phyloP scores from a whole-genome alignment of 805 yeast genomes.

The Candida coquimbonensis region DNA sequence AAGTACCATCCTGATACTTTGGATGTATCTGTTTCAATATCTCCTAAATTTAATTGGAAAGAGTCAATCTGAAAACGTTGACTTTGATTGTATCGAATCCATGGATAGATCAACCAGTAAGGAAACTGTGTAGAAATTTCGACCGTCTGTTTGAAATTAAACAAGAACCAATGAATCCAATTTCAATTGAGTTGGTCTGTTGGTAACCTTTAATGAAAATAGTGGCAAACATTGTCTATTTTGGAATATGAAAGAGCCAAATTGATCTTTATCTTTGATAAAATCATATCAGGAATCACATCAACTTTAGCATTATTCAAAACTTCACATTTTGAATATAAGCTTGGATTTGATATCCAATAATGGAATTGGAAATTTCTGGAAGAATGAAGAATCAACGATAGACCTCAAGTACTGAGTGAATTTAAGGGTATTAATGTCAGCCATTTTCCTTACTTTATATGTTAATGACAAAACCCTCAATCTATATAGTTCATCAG shows the following conservation, averaged over 20 bases:
- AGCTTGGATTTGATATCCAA: constrained; percentile 80
- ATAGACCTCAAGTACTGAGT: constrained; percentile 58
- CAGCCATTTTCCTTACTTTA: not conserved
- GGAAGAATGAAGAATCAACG: constrained; percentile 84
- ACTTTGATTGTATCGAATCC: constrained; percentile 31
- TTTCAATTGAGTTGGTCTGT: constrained; percentile 1
- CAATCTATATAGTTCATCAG: not conserved
- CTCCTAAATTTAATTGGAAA: constrained; percentile 22
- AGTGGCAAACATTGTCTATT: constrained; percentile 12
- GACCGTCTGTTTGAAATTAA: constrained; percentile 35
- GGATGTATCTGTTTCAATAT: constrained; percentile 8
- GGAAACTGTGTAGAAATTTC: constrained; percentile 50
- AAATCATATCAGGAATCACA: constrained; percentile 9
- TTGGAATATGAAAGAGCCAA: constrained; percentile 24
- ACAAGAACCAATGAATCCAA: constrained; percentile 35
- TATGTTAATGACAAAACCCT: not conserved
- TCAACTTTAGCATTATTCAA: constrained; percentile 2
- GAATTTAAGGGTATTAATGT: constrained; percentile 19
- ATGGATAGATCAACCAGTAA: constrained; percentile 37
- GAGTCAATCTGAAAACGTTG: constrained; percentile 33
- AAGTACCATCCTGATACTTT: constrained; percentile 76
- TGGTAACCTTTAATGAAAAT: constrained; percentile 10
- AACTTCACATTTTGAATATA: constrained; percentile 45
- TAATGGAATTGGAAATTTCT: constrained; percentile 73
- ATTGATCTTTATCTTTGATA: constrained; percentile 7